phyloP scores from a whole-genome alignment of 2,329 filamentous ascomycete genomes.

The Madurella mycetomatis region DNA sequence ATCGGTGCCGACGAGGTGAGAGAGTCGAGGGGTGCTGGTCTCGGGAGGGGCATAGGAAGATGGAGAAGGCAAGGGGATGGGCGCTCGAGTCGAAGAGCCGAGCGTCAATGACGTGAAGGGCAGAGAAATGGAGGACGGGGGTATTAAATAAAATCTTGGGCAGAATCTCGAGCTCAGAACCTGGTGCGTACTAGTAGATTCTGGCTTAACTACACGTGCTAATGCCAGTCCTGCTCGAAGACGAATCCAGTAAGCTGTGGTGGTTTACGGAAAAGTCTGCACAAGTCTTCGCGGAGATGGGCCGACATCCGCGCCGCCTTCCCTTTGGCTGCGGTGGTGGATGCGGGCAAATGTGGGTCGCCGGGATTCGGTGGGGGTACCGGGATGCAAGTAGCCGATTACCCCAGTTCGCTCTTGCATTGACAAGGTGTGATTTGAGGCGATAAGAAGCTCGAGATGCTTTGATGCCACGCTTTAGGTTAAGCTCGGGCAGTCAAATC shows the following conservation, averaged over 20 bases:
- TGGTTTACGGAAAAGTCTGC: background rate
- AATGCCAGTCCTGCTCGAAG: too few species aligned
- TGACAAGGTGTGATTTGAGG: too few species aligned
- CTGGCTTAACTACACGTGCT: too few species aligned
- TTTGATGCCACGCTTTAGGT: too few species aligned
- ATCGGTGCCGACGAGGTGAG: conserved; percentile 32
- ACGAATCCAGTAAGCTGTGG: background rate
- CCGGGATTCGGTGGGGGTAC: background rate
- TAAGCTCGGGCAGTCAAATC: too few species aligned
- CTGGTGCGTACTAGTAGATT: background rate
- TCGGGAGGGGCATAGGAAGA: conserved; percentile 18
- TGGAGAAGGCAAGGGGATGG: background rate
- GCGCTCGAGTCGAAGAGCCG: background rate
- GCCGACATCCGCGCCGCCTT: background rate
- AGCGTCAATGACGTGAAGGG: background rate
- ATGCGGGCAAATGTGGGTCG: background rate
- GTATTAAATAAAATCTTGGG: background rate
- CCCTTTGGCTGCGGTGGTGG: background rate
- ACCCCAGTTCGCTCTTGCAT: too few species aligned
- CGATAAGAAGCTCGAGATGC: too few species aligned
- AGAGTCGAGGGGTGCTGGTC: conserved; percentile 13
- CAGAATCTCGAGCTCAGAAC: background rate
- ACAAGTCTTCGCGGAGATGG: background rate
- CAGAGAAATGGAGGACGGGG: background rate
- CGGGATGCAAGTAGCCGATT: too few species aligned